Evolutionary conservation across 2,329 filamentous ascomycete species (phyloP).

Genomic region (Pseudogymnoascus verrucosus): DNA sequence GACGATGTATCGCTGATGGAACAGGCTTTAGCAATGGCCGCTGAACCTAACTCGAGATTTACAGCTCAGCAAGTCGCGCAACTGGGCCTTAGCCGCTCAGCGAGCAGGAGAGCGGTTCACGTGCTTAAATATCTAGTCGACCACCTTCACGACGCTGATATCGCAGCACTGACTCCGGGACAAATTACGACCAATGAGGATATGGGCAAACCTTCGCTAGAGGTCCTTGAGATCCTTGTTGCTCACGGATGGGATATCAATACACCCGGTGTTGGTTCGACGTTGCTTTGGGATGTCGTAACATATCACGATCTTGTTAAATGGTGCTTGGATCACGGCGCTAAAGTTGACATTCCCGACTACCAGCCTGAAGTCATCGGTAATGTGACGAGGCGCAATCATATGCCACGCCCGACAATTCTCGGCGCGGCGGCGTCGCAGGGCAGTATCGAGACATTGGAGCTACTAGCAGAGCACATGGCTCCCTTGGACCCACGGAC

Average conservation of each 20-base stretch:
- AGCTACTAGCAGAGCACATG: constrained; percentile 11
- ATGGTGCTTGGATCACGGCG: constrained; percentile 11
- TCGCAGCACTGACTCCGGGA: background rate
- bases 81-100: background rate
- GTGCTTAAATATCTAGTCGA: constrained; percentile 10
- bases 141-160: constrained; percentile 5
- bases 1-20: constrained; percentile 10
- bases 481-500: constrained; percentile 11
- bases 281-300: constrained; percentile 9
- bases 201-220: background rate
- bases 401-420: background rate
- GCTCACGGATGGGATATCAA: constrained; percentile 13
- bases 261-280: background rate
- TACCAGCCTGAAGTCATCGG: background rate
- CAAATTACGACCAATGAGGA: background rate
- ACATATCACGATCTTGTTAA: constrained; percentile 5
- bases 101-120: background rate
- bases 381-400: background rate
- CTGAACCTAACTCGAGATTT: background rate
- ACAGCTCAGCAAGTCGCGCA: background rate
- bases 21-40: background rate
- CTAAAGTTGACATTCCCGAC: background rate
- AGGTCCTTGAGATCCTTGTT: constrained; percentile 13
- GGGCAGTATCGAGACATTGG: constrained; percentile 10
- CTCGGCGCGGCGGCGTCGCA: background rate